Conservation (phyloP, 768 basidiomycete species). For the Pleurotus eryngii region DNA sequence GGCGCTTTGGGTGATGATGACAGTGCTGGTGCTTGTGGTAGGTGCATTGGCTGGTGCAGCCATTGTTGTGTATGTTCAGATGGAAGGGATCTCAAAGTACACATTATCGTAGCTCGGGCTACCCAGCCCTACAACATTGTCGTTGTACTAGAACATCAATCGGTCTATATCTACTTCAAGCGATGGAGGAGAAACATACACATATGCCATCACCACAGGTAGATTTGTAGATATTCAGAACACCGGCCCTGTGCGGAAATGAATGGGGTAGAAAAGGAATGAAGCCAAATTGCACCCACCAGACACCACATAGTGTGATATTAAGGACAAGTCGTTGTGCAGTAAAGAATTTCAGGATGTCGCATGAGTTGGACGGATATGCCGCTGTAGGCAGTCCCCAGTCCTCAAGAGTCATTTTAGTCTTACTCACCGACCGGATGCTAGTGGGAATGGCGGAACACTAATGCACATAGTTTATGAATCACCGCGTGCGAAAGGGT, state of each 20-base stretch:
- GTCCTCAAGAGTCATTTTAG: constrained; percentile 29
- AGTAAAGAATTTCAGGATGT: constrained; percentile 51
- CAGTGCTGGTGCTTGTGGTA: too few relatives aligned
- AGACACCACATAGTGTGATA: constrained; percentile 4
- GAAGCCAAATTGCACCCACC: background rate
- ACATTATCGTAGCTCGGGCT: constrained; percentile 35
- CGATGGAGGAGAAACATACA: background rate
- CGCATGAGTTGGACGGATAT: constrained; percentile 55
- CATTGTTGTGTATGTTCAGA: constrained; percentile 39
- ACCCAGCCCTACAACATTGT: constrained; percentile 46
- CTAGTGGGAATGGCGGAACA: constrained; percentile 2
- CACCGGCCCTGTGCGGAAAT: constrained; percentile 37
- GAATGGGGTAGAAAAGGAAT: background rate
- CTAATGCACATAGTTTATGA: background rate
- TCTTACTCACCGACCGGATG: background rate
- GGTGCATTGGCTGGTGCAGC: background rate
- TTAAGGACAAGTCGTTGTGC: constrained; percentile 36
- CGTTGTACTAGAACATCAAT: constrained; percentile 34
- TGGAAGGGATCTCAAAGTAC: constrained; percentile 65
- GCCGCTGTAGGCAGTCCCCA: constrained; percentile 64
- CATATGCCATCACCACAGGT: constrained; percentile 25
- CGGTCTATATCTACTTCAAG: background rate
- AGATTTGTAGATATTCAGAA: constrained; percentile 33
- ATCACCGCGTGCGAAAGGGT: too few relatives aligned
- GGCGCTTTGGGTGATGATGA: too few relatives aligned